These are phyloP conservation scores for Aspergillus sp. DNA, from an alignment of 2,329 filamentous ascomycete species.

Conservation along the genomic window DNA sequence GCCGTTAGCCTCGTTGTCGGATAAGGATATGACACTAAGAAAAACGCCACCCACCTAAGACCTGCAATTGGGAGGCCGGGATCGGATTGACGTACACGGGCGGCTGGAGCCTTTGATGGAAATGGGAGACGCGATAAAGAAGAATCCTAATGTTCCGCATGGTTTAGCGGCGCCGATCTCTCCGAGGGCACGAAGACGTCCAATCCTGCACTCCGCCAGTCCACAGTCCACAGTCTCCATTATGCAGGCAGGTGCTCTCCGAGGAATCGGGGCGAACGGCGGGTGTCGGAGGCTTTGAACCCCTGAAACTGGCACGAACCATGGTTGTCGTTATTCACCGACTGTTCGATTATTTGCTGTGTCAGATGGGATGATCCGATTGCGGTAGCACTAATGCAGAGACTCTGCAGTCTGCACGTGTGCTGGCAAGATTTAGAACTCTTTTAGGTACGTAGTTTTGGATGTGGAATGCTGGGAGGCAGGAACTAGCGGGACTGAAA, in stretches of 20 bases:
- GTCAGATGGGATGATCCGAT: neutral
- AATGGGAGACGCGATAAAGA: neutral
- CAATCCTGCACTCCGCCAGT: neutral
- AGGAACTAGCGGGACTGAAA: neutral
- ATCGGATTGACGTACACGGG: neutral
- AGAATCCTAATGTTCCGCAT: neutral
- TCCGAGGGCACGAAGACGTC: neutral
- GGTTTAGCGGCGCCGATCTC: neutral
- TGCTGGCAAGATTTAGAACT: neutral
- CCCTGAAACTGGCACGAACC: too few relatives aligned
- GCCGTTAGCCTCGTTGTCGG: neutral
- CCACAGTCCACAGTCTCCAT: neutral
- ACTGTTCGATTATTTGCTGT: neutral
- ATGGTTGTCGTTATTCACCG: neutral
- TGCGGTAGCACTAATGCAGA: neutral
- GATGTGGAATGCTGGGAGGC: neutral
- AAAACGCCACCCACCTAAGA: neutral
- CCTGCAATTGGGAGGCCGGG: neutral
- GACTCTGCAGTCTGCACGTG: neutral
- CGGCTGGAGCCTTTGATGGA: neutral
- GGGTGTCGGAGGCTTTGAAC: too few relatives aligned
- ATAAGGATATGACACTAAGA: neutral
- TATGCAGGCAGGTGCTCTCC: neutral
- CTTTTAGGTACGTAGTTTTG: neutral
- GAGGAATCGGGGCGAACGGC: too few relatives aligned